A percentile compares a stretch with the other conserved stretches of the same genome.
Evolutionary conservation across 2,329 filamentous ascomycete genomes (phyloP).

Genomic region (Emergomyces orientalis): DNA sequence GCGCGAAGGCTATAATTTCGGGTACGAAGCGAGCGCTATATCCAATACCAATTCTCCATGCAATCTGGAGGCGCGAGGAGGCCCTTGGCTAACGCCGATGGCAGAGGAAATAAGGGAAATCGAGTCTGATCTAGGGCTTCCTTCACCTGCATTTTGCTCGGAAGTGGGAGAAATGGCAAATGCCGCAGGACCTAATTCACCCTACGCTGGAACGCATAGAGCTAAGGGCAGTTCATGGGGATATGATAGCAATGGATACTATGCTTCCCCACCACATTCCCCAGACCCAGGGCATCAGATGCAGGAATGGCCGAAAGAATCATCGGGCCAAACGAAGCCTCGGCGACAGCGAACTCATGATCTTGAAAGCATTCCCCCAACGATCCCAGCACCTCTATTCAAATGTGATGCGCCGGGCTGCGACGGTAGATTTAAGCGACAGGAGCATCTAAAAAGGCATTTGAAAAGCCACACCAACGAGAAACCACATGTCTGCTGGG

Average conservation of each 20-base stretch:
- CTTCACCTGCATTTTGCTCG: neutral
- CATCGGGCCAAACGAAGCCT: neutral
- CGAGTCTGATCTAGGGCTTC: neutral
- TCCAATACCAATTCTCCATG: neutral
- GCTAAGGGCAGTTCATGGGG: neutral
- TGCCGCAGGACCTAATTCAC: neutral
- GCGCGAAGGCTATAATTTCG: neutral
- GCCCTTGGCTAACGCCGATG: neutral
- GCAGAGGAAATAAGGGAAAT: neutral
- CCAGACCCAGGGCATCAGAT: neutral
- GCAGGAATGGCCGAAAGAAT: neutral
- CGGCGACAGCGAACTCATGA: slow-evolving; percentile 26
- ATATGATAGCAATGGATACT: neutral
- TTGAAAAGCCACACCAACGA: slow-evolving; percentile 40
- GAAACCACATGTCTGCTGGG: slow-evolving; percentile 38
- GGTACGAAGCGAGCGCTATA: neutral
- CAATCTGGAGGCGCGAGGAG: neutral
- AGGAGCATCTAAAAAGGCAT: slow-evolving; percentile 43
- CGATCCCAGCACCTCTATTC: slow-evolving; percentile 35
- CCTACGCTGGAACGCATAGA: neutral
- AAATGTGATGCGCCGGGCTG: slow-evolving; percentile 37
- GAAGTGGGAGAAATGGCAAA: neutral
- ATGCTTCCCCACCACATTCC: neutral
- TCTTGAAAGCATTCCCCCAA: slow-evolving; percentile 30
- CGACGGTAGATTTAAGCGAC: slow-evolving; percentile 39